Conservation (phyloP, 768 basidiomycete species). For the Boletus patriciae region DNA sequence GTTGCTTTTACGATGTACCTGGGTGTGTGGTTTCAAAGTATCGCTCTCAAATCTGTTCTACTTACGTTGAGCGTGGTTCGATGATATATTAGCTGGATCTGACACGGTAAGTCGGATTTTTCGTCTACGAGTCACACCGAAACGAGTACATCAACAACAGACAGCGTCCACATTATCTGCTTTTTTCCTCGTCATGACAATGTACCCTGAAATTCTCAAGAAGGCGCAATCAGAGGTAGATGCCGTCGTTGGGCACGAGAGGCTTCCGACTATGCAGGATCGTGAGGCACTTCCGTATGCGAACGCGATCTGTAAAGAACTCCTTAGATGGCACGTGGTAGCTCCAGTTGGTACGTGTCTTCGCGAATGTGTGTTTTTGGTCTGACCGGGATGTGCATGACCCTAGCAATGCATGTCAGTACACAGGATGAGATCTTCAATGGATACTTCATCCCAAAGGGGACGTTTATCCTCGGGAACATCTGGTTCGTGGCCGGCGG, state of each 20-base stretch:
- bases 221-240: constrained; percentile 19
- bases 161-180: constrained; percentile 5
- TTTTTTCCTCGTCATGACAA: constrained; percentile 23
- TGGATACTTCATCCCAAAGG: constrained; percentile 24
- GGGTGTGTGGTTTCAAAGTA: constrained; percentile 4
- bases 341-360: not conserved
- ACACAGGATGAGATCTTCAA: constrained; percentile 19
- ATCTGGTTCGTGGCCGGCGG: constrained; percentile 3
- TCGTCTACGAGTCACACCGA: not conserved
- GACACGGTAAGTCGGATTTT: constrained; percentile 28
- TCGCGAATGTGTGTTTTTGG: not conserved
- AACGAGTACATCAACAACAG: constrained; percentile 12
- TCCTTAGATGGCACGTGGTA: constrained; percentile 7
- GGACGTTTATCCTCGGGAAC: constrained; percentile 4
- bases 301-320: constrained; percentile 17
- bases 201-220: constrained; percentile 4
- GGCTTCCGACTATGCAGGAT: constrained; percentile 15
- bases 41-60: not conserved
- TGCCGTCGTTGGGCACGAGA: constrained; percentile 2
- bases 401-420: constrained; percentile 1
- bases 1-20: constrained; percentile 14
- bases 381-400: not conserved
- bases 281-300: constrained; percentile 16
- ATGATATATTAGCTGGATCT: constrained; percentile 24
- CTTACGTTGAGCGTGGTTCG: not conserved